Evolutionary conservation across 2,329 filamentous ascomycete genomes (phyloP), one percentile per base, ranked within the genome.

Genomic region (Ceratocystis huliohia): DNA sequence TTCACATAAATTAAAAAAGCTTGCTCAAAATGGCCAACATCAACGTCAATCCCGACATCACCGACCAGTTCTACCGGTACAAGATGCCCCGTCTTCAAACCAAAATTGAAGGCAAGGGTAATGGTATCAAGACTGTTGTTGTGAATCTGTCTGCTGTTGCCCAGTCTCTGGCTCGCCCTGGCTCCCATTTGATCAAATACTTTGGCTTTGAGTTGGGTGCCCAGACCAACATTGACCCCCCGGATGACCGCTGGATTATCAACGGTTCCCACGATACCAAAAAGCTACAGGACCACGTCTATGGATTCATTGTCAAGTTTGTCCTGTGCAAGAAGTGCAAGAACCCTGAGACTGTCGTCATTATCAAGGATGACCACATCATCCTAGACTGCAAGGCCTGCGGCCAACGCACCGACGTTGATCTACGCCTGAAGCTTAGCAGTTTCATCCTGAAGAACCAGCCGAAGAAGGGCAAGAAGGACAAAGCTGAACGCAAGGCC

Each of bases 311-410:
- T 80, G 84, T 87, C 82, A 96, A 91, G 80, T 99, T 97, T 72
- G 94, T 99, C 73, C 91, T 99, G 70, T 99, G 94, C 89, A 96
- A 95, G 82, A 93, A 95, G 77, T 99, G 94, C 88, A 96, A 96
- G 86, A 99, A 99, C 78, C 94, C 94, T 45, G 94, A 99, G 82
- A 99, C 94, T 71, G 92, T 95, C 71, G 88, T 97, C 74, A 85
- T 88, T 74, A 91, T 97, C 82, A 96, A 96, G 79, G 92, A 96
- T 73, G 90, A 88, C 66, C 86, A 84, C 75, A 97, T 99, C 76
- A 78, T 90, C 69, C 86, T 97, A 71, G 94, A 99, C 79, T 99
- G 94, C 88, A 99, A 99, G 81, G 94, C 94, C 69, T 99, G 94
- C 75, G 94, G 94, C 75, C 89, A 96, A 78, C 91, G 91, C 74